Conservation (phyloP, 495 filamentous ascomycete species). For the Polyplosphaeria fusca region DNA sequence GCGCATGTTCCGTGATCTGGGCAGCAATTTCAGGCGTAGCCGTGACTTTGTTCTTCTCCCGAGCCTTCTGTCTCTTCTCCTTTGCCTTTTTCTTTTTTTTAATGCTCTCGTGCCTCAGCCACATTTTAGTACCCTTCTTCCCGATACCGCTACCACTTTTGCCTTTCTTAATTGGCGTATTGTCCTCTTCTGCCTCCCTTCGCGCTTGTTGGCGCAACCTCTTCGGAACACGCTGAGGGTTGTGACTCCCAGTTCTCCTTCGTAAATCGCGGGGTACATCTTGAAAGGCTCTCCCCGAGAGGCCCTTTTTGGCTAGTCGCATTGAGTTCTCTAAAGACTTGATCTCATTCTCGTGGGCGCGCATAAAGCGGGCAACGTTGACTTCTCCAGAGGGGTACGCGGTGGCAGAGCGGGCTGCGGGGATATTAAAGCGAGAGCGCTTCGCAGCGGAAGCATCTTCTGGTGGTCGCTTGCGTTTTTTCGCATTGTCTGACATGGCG, state of each 20-base stretch:
- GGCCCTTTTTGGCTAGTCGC: slow-evolving; percentile 61
- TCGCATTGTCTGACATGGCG: slow-evolving; percentile 20
- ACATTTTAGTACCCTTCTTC: slow-evolving; percentile 51
- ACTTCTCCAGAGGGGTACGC: slow-evolving; percentile 30
- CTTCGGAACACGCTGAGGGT: slow-evolving; percentile 86
- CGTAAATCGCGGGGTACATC: slow-evolving; percentile 79
- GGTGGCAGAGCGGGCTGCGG: slow-evolving; percentile 3
- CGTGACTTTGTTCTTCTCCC: slow-evolving; percentile 9
- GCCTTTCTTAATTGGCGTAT: slow-evolving; percentile 77
- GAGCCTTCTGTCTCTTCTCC: slow-evolving; percentile 35
- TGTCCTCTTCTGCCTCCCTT: slow-evolving; percentile 85
- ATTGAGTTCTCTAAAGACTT: slow-evolving; percentile 76
- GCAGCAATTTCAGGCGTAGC: slow-evolving; percentile 7
- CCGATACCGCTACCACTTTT: slow-evolving; percentile 68
- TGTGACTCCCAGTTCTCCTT: slow-evolving; percentile 87
- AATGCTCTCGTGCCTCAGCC: slow-evolving; percentile 78
- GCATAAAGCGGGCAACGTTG: slow-evolving; percentile 56
- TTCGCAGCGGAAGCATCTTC: slow-evolving; percentile 5
- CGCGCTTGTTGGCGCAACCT: slow-evolving; percentile 66
- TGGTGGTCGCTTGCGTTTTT: slow-evolving; percentile 17
- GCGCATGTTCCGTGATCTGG: too few relatives aligned
- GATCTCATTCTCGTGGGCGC: slow-evolving; percentile 84
- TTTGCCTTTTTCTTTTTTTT: slow-evolving; percentile 61
- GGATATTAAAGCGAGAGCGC: slow-evolving; percentile 26
- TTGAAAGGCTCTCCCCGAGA: slow-evolving; percentile 79